phyloP scores from a whole-genome alignment of 805 yeast species.

The Ascoidea tarda region DNA sequence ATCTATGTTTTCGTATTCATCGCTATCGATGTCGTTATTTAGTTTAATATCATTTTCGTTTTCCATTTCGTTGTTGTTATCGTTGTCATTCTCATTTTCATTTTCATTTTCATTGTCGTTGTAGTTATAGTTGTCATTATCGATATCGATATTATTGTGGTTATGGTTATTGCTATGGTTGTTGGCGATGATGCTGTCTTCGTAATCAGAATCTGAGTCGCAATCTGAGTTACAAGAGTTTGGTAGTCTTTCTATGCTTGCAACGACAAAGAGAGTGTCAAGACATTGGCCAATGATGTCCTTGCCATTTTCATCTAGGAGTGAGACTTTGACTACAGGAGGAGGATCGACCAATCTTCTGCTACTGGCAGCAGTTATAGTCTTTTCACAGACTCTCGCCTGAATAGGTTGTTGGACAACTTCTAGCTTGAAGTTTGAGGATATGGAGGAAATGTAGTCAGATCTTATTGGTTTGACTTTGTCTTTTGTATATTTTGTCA shows the following conservation, averaged over 20 bases:
- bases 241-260: not conserved
- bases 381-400: constrained; percentile 11
- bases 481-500: constrained; percentile 9
- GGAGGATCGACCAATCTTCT: constrained; percentile 12
- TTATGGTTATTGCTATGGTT: too few relatives aligned
- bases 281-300: not conserved
- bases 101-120: not conserved
- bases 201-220: not conserved
- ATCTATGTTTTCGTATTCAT: not conserved
- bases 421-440: constrained; percentile 2
- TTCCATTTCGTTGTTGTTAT: too few relatives aligned
- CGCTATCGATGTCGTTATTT: constrained; percentile 5
- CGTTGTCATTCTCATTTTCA: not conserved
- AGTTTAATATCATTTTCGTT: not conserved
- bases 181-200: not conserved
- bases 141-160: too few relatives aligned
- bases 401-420: constrained; percentile 11
- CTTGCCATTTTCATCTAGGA: constrained; percentile 2
- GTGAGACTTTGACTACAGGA: constrained; percentile 9
- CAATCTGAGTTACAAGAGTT: not conserved
- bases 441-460: not conserved
- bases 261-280: not conserved
- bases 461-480: constrained; percentile 6
- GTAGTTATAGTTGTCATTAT: not conserved
- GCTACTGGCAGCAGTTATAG: constrained; percentile 7